A percentile compares a stretch with the other conserved stretches of the same genome.
phyloP scores from a whole-genome alignment of 345 rosid genomes.

The Eucalyptus decipiens region DNA sequence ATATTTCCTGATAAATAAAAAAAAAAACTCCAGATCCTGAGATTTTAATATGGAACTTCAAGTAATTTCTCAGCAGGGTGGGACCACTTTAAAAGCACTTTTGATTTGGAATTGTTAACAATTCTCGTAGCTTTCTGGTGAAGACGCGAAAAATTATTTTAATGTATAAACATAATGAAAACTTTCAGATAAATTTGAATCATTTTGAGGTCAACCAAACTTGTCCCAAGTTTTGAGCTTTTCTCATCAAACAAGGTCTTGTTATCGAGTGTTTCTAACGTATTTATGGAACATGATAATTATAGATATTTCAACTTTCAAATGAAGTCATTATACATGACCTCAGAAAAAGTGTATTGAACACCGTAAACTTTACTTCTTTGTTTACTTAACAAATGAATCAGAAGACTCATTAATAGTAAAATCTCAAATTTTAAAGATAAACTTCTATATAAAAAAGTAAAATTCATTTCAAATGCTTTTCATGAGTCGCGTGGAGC shows the following conservation, averaged over 20 bases:
- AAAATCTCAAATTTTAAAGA: not conserved
- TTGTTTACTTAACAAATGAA: not conserved
- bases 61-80: not conserved
- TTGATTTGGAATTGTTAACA: not conserved
- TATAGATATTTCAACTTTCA: not conserved
- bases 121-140: not conserved
- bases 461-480: not conserved
- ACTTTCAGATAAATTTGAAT: too few relatives aligned
- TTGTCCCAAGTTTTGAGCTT: too few relatives aligned
- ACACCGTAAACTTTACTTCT: not conserved
- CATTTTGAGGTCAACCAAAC: too few relatives aligned
- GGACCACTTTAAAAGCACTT: not conserved
- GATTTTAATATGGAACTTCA: not conserved
- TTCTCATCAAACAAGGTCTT: not conserved
- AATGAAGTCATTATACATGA: not conserved
- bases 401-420: not conserved
- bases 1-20: too few relatives aligned
- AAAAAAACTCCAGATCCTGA: not conserved
- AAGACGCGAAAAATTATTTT: not conserved
- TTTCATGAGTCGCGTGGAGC: not conserved
- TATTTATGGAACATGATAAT: not conserved
- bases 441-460: not conserved
- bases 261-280: not conserved
- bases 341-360: not conserved
- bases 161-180: not conserved